Evolutionary conservation across 768 basidiomycete species (phyloP), one percentile per base, ranked within the genome.

Genomic region (Leccinellum luteum): DNA sequence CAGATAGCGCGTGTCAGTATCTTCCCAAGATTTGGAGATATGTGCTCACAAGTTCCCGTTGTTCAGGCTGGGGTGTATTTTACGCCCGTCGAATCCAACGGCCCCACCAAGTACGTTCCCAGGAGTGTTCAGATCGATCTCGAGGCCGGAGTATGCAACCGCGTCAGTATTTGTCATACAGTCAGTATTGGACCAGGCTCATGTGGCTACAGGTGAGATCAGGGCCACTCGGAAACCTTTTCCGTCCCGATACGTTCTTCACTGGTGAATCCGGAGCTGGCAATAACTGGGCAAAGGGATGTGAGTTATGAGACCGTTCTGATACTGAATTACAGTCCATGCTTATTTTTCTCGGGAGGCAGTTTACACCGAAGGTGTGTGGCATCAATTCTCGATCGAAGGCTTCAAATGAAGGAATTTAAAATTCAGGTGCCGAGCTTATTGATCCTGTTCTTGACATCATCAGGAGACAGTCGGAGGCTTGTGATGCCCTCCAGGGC

Each of bases 241-340:
- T 94, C 76, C 83, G 87, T 50, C 95, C 95, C 2, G 93, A 94
- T 68, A 96, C 92, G 2, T 96, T 82, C 69, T 69, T 94, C 48
- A 81, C 83, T 35, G 80, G 85, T 6, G 73, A 80, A 45, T 75
- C 76, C 56, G 81, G 85, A 51, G 86, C 94, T 1, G 94, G 94
- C 17, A 97, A 98, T 66, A 96, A 95, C 61, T 97, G 92, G 90
- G 94, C 93, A 15, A 96, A 97, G 76, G 92, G 91, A 81, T 91
- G 90, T 91, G 64, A 75, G 87, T 74, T 53, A 52, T 9, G 13
- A 9, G 77, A 43, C 35, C 43, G n/a, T 48, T 25, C 25, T 56
- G 32, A 19, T 56, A 43, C 44, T 53, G 25, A n/a, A 56, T 60
- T 53, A 21, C 35, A 27, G 19, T 51, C 30, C 34, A 60, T 56